phyloP scores from a whole-genome alignment of 805 yeast genomes.

The Blastobotrys peoriensis region DNA sequence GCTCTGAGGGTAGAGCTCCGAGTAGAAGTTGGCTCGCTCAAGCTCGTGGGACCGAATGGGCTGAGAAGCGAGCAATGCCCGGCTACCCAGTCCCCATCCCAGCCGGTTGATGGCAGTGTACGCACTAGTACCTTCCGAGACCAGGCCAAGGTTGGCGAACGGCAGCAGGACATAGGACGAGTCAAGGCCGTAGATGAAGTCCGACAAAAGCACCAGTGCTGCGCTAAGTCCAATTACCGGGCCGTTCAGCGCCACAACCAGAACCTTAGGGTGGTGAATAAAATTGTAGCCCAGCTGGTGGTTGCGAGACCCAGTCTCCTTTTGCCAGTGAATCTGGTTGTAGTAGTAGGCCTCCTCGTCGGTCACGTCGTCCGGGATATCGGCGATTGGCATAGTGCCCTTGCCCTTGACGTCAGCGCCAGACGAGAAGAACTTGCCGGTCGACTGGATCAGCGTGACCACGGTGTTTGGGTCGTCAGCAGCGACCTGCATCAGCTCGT shows the following conservation, averaged over 20 bases:
- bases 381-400: slow-evolving; percentile 12
- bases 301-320: slow-evolving; percentile 63
- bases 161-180: slow-evolving; percentile 62
- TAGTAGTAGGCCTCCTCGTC: slow-evolving; percentile 14
- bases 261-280: slow-evolving; percentile 62
- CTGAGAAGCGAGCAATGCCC: slow-evolving; percentile 63
- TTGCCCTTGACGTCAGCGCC: slow-evolving; percentile 66
- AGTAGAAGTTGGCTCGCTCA: slow-evolving; percentile 52
- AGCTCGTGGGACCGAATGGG: slow-evolving; percentile 60
- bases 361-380: slow-evolving; percentile 5
- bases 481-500: slow-evolving; percentile 54
- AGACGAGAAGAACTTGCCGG: slow-evolving; percentile 74
- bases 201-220: slow-evolving; percentile 69
- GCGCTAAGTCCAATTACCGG: slow-evolving; percentile 79
- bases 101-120: slow-evolving; percentile 61
- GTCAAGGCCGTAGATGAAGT: slow-evolving; percentile 61
- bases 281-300: slow-evolving; percentile 61
- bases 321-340: slow-evolving; percentile 40
- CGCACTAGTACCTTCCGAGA: slow-evolving; percentile 74
- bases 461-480: slow-evolving; percentile 54
- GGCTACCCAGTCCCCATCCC: slow-evolving; percentile 67
- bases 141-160: slow-evolving; percentile 75
- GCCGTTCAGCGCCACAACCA: slow-evolving; percentile 74
- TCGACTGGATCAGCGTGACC: slow-evolving; percentile 60
- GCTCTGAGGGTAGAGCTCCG: slow-evolving; percentile 41